Conservation (phyloP, 352 stramenopile species). For the Albugo laibachii region DNA sequence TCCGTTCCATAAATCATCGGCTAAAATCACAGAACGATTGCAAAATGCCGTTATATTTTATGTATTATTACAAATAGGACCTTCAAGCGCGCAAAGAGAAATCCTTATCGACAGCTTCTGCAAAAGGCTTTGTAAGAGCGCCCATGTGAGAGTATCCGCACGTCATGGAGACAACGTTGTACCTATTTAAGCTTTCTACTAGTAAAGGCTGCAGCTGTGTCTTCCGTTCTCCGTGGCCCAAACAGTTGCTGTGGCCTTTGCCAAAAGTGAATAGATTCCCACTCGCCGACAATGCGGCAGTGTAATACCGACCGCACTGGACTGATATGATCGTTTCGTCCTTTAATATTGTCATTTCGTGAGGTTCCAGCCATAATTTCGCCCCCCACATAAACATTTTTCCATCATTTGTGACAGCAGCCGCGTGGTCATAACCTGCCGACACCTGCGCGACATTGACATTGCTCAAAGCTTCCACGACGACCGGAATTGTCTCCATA, state of each 20-base stretch:
- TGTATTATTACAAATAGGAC: no score
- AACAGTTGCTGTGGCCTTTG: conserved; percentile 69
- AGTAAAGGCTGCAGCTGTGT: conserved; percentile 76
- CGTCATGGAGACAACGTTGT: conserved; percentile 48
- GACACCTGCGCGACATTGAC: conserved; percentile 69
- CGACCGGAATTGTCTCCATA: conserved; percentile 83
- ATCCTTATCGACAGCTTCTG: conserved; percentile 51
- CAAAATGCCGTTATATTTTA: no score
- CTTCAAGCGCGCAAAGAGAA: conserved; percentile 27
- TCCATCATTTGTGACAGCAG: conserved; percentile 38
- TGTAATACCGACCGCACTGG: conserved; percentile 72
- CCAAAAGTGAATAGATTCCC: conserved; percentile 78
- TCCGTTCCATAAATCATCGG: no score
- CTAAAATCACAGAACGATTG: no score
- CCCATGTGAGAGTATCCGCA: conserved; percentile 80
- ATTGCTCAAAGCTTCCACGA: conserved; percentile 53
- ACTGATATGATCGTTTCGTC: conserved; percentile 57
- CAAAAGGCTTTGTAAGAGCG: conserved; percentile 46
- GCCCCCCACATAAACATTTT: conserved; percentile 73
- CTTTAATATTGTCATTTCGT: conserved; percentile 65
- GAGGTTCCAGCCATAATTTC: conserved; percentile 86
- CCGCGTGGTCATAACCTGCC: conserved; percentile 85
- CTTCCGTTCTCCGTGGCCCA: conserved; percentile 78
- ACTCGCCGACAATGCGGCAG: conserved; percentile 42
- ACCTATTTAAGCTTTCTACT: conserved; percentile 30